These are phyloP conservation scores for Citrullus mucosospermus DNA, from an alignment of 306 rosid genomes.

Conservation along the genomic window DNA sequence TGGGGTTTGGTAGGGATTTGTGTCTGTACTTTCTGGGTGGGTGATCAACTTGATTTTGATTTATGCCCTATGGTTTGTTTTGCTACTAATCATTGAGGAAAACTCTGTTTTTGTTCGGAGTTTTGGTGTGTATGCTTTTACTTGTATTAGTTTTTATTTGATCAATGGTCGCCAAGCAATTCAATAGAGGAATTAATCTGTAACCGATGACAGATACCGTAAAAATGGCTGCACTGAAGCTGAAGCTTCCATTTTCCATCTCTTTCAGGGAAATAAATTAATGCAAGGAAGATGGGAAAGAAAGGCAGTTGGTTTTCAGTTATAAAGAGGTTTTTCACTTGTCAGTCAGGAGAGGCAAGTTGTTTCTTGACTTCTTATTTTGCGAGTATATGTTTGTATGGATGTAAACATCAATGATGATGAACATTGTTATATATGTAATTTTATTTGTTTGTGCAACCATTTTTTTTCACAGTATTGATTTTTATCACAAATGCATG, in stretches of 20 bases:
- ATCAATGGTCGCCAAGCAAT: background rate
- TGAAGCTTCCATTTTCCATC: background rate
- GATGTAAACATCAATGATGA: background rate
- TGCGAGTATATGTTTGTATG: background rate
- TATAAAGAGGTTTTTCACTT: constrained; percentile 69
- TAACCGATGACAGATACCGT: background rate
- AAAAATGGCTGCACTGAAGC: background rate
- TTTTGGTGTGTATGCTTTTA: background rate
- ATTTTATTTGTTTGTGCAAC: background rate
- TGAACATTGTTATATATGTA: background rate
- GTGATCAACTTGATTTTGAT: background rate
- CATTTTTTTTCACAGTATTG: background rate
- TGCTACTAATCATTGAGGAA: background rate
- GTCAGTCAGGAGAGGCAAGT: constrained; percentile 56
- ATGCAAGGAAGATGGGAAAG: constrained; percentile 66
- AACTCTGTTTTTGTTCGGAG: background rate
- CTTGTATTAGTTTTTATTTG: background rate
- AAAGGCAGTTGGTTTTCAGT: constrained; percentile 88
- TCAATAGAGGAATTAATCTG: background rate
- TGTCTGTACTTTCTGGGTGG: background rate
- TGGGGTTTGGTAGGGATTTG: constrained; percentile 4
- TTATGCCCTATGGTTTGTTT: background rate
- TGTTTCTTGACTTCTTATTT: background rate
- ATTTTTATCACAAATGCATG: background rate
- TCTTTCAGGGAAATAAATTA: constrained; percentile 37